Percentiles rank a stretch among this genome's conserved stretches.
phyloP scores from a whole-genome alignment of 2,329 filamentous ascomycete species.

The Alternaria arbusti region DNA sequence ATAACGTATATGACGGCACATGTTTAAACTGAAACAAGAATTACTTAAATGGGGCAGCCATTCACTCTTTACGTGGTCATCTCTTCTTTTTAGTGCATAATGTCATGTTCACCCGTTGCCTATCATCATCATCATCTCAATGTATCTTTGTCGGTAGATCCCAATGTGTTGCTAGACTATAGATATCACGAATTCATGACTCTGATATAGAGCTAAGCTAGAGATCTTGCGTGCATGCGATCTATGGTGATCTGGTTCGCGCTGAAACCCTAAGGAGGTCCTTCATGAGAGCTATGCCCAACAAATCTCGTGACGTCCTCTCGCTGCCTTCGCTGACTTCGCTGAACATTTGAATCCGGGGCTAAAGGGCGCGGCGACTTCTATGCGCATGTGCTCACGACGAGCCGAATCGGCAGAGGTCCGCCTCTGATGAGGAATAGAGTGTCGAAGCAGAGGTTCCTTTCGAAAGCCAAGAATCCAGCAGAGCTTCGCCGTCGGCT shows the following conservation, averaged over 20 bases:
- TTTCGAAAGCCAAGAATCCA: slow-evolving; percentile 12
- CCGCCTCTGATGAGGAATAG: slow-evolving; percentile 3
- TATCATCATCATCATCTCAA: slow-evolving; percentile 30
- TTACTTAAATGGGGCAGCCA: slow-evolving; percentile 40
- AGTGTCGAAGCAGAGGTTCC: slow-evolving; percentile 26
- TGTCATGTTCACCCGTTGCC: slow-evolving; percentile 47
- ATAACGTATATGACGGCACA: slow-evolving; percentile 1
- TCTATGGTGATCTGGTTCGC: not conserved
- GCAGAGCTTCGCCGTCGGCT: slow-evolving; percentile 33
- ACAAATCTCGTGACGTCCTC: not conserved
- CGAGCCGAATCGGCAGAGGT: slow-evolving; percentile 15
- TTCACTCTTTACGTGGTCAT: slow-evolving; percentile 43
- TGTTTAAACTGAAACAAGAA: slow-evolving; percentile 23
- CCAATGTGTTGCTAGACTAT: not conserved
- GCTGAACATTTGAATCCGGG: too few relatives aligned
- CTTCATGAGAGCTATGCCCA: not conserved
- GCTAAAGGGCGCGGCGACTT: not conserved
- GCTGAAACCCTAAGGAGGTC: accelerated
- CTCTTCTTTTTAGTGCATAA: slow-evolving; percentile 37
- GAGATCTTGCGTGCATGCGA: not conserved
- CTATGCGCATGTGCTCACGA: not conserved
- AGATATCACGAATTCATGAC: not conserved
- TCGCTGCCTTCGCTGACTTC: not conserved
- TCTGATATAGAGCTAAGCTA: not conserved
- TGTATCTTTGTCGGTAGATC: not conserved